Evolutionary conservation across 2,329 filamentous ascomycete species (phyloP), one percentile per base, ranked within the genome.

Genomic region (Zymoseptoria tritici): DNA sequence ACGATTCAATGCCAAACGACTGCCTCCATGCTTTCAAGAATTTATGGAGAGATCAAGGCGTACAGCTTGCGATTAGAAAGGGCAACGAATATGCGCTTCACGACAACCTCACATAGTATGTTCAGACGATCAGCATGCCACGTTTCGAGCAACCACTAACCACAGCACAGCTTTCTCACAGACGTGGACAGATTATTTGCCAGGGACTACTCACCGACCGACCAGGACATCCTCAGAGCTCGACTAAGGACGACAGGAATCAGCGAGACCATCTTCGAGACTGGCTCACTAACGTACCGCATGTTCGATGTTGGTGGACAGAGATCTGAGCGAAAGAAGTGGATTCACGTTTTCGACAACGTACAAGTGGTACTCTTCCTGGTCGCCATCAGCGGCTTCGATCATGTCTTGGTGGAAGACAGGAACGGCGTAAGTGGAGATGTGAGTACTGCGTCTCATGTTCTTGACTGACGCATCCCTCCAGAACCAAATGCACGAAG

Each of bases 271-370:
- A 84, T 93, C 63, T 97, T 97, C 75, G 91, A 96, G 74, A 83
- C 96, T 13, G 91, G 91, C 62, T 88, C 93, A 71, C 83, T 97
- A 69, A 96, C 91, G 64, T 97, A 97, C 77, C 88, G 91, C 70
- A 97, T 97, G 91, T 96, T 96, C 75, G 91, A 96, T 71, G 91
- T 96, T 53, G 91, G 91, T 73, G 91, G 91, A 60, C 91, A 96
- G 74, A 83, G 91, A 68, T 96, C 91, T 26, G 91, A 96, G 76
- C 88, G 91, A 63, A 96, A 96, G 83, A 96, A 96, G 80, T 96
- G 91, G 91, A 96, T 96, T 64, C 91, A 96, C 74, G 94, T 91
- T 72, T 96, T 96, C 73, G 91, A 96, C 74, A 94, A 94, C 65
- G 91, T 96, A 63, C 91, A 94, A 71, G 92, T 90, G 67, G 81